These are phyloP conservation scores for Colletotrichum spinosum DNA, from an alignment of 2,329 filamentous ascomycete species.

Conservation along the genomic window DNA sequence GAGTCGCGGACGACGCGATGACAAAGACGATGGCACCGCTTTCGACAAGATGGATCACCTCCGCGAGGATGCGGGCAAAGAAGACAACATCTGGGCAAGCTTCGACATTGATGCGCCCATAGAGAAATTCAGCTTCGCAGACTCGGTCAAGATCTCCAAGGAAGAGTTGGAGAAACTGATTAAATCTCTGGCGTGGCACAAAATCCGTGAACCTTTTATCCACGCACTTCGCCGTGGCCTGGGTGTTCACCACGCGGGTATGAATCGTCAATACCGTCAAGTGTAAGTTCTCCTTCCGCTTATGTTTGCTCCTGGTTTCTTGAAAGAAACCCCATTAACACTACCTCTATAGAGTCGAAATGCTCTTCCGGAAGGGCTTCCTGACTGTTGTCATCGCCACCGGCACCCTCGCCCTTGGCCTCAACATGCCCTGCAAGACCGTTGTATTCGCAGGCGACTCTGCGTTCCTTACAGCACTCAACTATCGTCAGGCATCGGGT, in stretches of 20 bases:
- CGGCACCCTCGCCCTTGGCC: conserved; percentile 80
- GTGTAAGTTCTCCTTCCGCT: conserved; percentile 52
- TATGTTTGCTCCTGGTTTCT: neutral
- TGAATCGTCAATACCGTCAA: conserved; percentile 83
- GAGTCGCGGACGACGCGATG: neutral
- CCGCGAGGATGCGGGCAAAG: conserved; percentile 66
- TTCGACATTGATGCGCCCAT: conserved; percentile 76
- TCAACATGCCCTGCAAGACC: conserved; percentile 88
- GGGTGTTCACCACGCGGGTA: conserved; percentile 82
- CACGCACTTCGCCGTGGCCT: conserved; percentile 74
- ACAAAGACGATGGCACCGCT: conserved; percentile 47
- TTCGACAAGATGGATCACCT: conserved; percentile 66
- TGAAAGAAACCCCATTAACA: neutral
- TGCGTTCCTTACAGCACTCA: conserved; percentile 78
- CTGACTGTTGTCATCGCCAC: conserved; percentile 79
- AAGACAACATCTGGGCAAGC: conserved; percentile 67
- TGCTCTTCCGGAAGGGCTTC: conserved; percentile 79
- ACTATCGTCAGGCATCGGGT: conserved; percentile 81
- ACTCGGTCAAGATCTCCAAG: conserved; percentile 66
- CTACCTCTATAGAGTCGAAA: conserved; percentile 65
- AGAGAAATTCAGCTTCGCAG: conserved; percentile 74
- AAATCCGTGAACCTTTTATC: conserved; percentile 65
- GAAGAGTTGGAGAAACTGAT: conserved; percentile 70
- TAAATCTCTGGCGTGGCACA: conserved; percentile 60
- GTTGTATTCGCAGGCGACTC: conserved; percentile 82